phyloP scores from a whole-genome alignment of 2,329 filamentous ascomycete species.

The Cordyceps cicadae region DNA sequence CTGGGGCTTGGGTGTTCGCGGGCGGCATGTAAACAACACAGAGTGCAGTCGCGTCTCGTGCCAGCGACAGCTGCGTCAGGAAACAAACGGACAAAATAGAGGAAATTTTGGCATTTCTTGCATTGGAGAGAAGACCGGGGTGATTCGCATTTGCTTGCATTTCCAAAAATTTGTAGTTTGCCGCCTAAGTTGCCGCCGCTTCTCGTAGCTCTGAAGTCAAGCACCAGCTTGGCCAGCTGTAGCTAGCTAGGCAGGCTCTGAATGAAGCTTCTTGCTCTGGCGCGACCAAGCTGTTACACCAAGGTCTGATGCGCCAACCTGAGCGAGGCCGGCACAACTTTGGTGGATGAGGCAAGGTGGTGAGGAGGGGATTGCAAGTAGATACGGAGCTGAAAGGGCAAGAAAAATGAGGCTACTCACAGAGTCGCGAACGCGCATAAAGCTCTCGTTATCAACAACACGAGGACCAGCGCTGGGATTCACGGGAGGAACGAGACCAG shows the following conservation, averaged over 20 bases:
- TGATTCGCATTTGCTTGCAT: not conserved
- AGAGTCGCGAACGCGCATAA: slow-evolving; percentile 70
- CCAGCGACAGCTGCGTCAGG: not conserved
- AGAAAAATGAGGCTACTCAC: slow-evolving; percentile 47
- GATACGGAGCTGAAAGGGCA: slow-evolving; percentile 11
- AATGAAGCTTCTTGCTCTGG: not conserved
- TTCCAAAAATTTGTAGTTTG: not conserved
- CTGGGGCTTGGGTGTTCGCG: not conserved
- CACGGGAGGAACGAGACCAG: slow-evolving; percentile 18
- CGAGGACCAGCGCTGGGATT: slow-evolving; percentile 15
- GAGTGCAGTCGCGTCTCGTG: slow-evolving; percentile 7
- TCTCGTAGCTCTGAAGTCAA: not conserved
- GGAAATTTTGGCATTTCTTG: not conserved
- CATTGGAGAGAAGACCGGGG: not conserved
- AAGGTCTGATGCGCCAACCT: not conserved
- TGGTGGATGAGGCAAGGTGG: not conserved
- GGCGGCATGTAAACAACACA: slow-evolving; percentile 10
- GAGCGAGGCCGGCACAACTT: not conserved
- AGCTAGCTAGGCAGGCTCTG: not conserved
- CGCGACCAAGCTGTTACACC: slow-evolving; percentile 1
- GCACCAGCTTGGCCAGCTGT: not conserved
- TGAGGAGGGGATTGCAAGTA: not conserved
- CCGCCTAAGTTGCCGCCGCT: not conserved
- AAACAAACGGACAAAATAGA: not conserved
- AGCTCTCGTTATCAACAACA: slow-evolving; percentile 63